Percentiles rank a stretch among this genome's conserved stretches.
These are phyloP conservation scores for Odontarrhena argentea DNA, from an alignment of 345 rosid genomes.

Conservation along the genomic window DNA sequence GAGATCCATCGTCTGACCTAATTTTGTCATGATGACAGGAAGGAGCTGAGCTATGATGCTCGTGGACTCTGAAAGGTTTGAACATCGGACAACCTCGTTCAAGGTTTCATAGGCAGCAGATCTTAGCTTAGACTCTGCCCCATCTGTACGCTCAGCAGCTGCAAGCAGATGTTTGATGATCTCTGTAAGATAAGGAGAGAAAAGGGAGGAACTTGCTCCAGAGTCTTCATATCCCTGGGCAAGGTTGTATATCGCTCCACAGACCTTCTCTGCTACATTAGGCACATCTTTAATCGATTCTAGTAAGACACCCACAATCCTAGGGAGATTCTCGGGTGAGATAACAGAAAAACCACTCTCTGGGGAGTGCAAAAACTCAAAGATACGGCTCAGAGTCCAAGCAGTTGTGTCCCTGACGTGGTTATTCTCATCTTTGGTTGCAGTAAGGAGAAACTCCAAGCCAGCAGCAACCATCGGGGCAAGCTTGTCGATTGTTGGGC, in stretches of 20 bases:
- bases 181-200: slow-evolving; percentile 67
- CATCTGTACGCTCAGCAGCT: slow-evolving; percentile 79
- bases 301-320: slow-evolving; percentile 60
- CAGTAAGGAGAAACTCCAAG: slow-evolving; percentile 72
- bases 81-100: slow-evolving; percentile 89
- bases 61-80: slow-evolving; percentile 64
- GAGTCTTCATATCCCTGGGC: slow-evolving; percentile 91
- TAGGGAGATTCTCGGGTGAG: slow-evolving; percentile 63
- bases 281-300: slow-evolving; percentile 81
- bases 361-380: slow-evolving; percentile 85
- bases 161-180: slow-evolving; percentile 63
- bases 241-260: slow-evolving; percentile 93
- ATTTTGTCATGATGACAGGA: slow-evolving; percentile 70
- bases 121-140: slow-evolving; percentile 70
- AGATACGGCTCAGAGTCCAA: slow-evolving; percentile 89
- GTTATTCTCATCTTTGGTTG: slow-evolving; percentile 80
- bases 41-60: slow-evolving; percentile 70
- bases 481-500: slow-evolving; percentile 73
- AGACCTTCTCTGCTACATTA: slow-evolving; percentile 89
- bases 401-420: slow-evolving; percentile 97
- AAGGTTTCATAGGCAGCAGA: slow-evolving; percentile 85
- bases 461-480: slow-evolving; percentile 81
- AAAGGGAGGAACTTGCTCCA: slow-evolving; percentile 63
- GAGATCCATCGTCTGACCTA: slow-evolving; percentile 72
- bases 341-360: slow-evolving; percentile 69